Conservation (phyloP, 2,329 filamentous ascomycete genomes). For the Aspergillus pseudoviridinutans region DNA sequence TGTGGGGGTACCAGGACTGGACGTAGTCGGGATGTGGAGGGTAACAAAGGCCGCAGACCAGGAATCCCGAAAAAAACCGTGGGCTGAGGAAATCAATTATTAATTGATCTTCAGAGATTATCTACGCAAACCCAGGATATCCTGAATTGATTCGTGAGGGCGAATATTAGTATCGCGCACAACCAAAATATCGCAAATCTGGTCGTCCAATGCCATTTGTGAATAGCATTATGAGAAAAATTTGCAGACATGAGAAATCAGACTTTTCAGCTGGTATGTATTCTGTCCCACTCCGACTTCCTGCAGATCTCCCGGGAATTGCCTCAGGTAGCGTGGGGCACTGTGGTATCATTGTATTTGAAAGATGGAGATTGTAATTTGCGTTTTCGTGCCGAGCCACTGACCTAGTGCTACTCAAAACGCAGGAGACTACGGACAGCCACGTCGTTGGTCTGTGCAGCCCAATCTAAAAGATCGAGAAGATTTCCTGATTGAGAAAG, state of each 20-base stretch:
- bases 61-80: neutral
- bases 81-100: neutral
- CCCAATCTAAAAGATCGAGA: no score
- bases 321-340: neutral
- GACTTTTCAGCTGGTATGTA: neutral
- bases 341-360: neutral
- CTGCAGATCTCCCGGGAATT: neutral
- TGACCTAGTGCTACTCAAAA: no score
- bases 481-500: no score
- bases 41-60: no score
- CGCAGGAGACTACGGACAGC: no score
- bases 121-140: neutral
- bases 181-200: neutral
- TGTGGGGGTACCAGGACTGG: neutral
- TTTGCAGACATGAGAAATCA: no score
- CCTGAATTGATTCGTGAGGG: no score
- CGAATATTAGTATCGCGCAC: neutral
- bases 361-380: neutral
- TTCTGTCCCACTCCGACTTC: neutral
- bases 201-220: neutral
- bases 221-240: neutral
- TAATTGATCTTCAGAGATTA: neutral
- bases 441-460: no score
- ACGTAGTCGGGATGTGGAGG: no score
- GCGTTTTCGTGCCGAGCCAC: no score